A percentile compares a stretch with the other conserved stretches of the same genome.
Conservation (phyloP, 1,139 yeast species). For the Taiozyma sp. region DNA sequence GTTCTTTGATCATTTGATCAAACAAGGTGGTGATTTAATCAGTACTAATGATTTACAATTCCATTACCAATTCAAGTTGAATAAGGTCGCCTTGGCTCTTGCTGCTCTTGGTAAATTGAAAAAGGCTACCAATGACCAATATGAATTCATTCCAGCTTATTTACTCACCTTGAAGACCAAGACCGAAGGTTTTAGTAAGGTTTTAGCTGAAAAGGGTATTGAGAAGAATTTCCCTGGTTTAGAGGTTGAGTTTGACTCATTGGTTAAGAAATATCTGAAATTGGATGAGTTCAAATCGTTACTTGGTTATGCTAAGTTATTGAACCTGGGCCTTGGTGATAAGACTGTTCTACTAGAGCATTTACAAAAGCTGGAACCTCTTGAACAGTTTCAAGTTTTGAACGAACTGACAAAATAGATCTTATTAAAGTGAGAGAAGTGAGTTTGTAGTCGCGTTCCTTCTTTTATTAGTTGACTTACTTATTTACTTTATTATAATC, state of each 20-base stretch:
- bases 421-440: neutral
- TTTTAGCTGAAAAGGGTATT: constrained; percentile 30
- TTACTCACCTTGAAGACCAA: constrained; percentile 17
- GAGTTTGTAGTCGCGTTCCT: too few relatives aligned
- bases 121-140: constrained; percentile 13
- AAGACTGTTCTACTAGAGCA: constrained; percentile 10
- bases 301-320: constrained; percentile 14
- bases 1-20: constrained; percentile 32
- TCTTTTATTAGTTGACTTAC: neutral
- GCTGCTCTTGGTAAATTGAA: constrained; percentile 34
- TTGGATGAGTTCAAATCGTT: constrained; percentile 8
- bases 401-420: neutral
- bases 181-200: constrained; percentile 26
- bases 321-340: constrained; percentile 10
- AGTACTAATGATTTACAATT: constrained; percentile 37
- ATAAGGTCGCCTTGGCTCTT: constrained; percentile 41
- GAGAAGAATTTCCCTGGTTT: constrained; percentile 25
- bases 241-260: constrained; percentile 9
- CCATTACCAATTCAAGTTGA: constrained; percentile 35
- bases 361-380: constrained; percentile 13
- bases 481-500: neutral
- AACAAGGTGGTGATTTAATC: constrained; percentile 28
- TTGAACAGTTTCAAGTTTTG: constrained; percentile 11
- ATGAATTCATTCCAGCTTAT: constrained; percentile 13
- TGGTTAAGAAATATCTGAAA: constrained; percentile 12